Evolutionary conservation across 139 green algal species (phyloP).

Genomic region (Tetradesmus obliquus): DNA sequence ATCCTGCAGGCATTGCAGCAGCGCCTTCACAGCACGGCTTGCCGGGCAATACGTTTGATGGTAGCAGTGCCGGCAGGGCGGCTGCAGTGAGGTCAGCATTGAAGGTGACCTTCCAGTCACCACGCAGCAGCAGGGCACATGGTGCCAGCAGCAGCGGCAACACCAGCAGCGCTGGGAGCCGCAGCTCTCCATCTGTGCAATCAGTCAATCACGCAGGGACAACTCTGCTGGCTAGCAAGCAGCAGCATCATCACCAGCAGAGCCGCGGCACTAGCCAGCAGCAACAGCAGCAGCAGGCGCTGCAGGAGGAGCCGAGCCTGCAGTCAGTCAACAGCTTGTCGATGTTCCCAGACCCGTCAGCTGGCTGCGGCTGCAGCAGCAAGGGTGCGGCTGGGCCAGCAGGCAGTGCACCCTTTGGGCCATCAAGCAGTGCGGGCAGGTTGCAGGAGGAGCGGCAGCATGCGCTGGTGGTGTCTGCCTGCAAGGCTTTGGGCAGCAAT

Average conservation of each 20-base stretch:
- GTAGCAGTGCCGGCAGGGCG: neutral
- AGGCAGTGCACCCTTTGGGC: neutral
- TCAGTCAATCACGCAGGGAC: neutral
- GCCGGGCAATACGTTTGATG: too few relatives aligned
- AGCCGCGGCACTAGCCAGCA: neutral
- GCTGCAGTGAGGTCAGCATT: neutral
- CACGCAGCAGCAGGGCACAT: neutral
- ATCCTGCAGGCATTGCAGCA: neutral
- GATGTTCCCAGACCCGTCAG: neutral
- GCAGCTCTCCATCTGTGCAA: neutral
- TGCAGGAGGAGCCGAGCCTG: neutral
- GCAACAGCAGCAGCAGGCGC: conserved; percentile 18
- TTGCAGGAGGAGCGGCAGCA: conserved; percentile 20
- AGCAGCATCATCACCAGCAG: neutral
- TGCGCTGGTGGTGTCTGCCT: conserved; percentile 16
- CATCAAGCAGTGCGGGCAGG: neutral
- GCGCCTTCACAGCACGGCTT: neutral
- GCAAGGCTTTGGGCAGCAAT: conserved; percentile 35
- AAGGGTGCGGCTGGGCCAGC: neutral
- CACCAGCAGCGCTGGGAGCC: neutral
- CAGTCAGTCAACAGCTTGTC: conserved; percentile 35
- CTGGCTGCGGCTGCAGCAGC: neutral
- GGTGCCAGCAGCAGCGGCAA: neutral
- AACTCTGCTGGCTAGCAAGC: neutral
- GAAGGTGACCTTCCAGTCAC: conserved; percentile 28